These are phyloP conservation scores for Talaromyces trachyspermus DNA, from an alignment of 495 filamentous ascomycete species.

Conservation along the genomic window DNA sequence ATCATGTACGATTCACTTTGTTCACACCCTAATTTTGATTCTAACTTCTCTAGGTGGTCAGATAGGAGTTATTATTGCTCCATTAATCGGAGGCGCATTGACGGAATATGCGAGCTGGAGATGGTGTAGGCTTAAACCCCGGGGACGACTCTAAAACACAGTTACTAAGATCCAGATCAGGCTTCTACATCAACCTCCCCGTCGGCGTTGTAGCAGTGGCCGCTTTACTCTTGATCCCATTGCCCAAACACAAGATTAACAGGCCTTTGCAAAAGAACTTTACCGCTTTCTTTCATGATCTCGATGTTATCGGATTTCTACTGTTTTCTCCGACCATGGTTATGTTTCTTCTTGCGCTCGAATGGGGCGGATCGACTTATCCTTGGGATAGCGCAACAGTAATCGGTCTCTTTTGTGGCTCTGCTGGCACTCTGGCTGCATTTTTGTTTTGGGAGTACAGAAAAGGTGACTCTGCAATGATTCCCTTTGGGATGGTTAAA, in stretches of 20 bases:
- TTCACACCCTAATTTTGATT: background rate
- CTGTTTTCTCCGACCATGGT: slow-evolving; percentile 29
- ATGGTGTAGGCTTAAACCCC: slow-evolving; percentile 28
- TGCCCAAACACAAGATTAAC: slow-evolving; percentile 26
- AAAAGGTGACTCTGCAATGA: slow-evolving; percentile 40
- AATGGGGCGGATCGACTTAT: slow-evolving; percentile 17
- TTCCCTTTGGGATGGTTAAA: slow-evolving; percentile 26
- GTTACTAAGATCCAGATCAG: slow-evolving; percentile 14
- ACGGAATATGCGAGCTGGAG: slow-evolving; percentile 41
- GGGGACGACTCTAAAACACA: background rate
- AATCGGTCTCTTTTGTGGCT: slow-evolving; percentile 18
- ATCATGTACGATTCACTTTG: background rate
- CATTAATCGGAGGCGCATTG: slow-evolving; percentile 47
- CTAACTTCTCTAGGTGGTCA: slow-evolving; percentile 11
- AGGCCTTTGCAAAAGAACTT: slow-evolving; percentile 7
- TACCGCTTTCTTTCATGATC: slow-evolving; percentile 13
- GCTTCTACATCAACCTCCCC: slow-evolving; percentile 60
- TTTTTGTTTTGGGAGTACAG: slow-evolving; percentile 36
- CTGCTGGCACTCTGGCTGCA: slow-evolving; percentile 9
- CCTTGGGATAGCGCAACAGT: slow-evolving; percentile 15
- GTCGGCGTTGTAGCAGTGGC: slow-evolving; percentile 42
- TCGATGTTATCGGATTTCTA: slow-evolving; percentile 32
- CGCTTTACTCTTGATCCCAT: slow-evolving; percentile 29
- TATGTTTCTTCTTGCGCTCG: slow-evolving; percentile 22
- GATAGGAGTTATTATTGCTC: slow-evolving; percentile 30